Evolutionary conservation across 2,329 filamentous ascomycete genomes (phyloP).

Genomic region (Diaporthe humulicola): DNA sequence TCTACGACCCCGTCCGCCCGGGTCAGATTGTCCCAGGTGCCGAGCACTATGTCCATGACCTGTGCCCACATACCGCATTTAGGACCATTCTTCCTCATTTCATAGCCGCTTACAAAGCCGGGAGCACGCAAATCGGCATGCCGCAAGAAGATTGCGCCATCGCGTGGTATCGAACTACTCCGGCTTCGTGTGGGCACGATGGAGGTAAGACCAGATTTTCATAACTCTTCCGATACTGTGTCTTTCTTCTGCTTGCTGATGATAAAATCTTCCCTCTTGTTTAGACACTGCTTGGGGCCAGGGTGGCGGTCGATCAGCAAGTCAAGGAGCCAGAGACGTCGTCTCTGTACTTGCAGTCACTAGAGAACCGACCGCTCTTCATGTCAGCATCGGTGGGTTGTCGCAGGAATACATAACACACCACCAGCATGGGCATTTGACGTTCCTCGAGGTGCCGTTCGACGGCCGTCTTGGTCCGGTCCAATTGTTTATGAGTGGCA

Average conservation of each 20-base stretch:
- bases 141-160: slow-evolving; percentile 50
- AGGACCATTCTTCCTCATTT: slow-evolving; percentile 62
- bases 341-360: slow-evolving; percentile 58
- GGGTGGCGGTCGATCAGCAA: slow-evolving; percentile 50
- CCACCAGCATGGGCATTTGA: slow-evolving; percentile 49
- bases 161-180: slow-evolving; percentile 59
- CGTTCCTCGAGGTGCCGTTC: slow-evolving; percentile 54
- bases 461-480: slow-evolving; percentile 55
- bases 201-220: slow-evolving; percentile 50
- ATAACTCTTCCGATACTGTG: not conserved
- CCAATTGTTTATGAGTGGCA: slow-evolving; percentile 53
- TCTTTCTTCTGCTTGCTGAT: not conserved
- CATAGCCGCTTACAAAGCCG: slow-evolving; percentile 64
- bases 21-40: slow-evolving; percentile 61
- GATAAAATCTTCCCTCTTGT: no score
- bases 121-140: slow-evolving; percentile 48
- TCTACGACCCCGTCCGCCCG: slow-evolving; percentile 59
- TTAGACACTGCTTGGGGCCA: slow-evolving; percentile 56
- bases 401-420: slow-evolving; percentile 48
- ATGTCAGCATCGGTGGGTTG: slow-evolving; percentile 53
- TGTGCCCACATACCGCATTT: slow-evolving; percentile 62
- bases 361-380: slow-evolving; percentile 50
- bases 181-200: slow-evolving; percentile 48
- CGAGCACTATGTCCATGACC: slow-evolving; percentile 58
- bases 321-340: slow-evolving; percentile 55